Evolutionary conservation across 495 filamentous ascomycete species (phyloP).

Genomic region (Pyrenula massariospora): DNA sequence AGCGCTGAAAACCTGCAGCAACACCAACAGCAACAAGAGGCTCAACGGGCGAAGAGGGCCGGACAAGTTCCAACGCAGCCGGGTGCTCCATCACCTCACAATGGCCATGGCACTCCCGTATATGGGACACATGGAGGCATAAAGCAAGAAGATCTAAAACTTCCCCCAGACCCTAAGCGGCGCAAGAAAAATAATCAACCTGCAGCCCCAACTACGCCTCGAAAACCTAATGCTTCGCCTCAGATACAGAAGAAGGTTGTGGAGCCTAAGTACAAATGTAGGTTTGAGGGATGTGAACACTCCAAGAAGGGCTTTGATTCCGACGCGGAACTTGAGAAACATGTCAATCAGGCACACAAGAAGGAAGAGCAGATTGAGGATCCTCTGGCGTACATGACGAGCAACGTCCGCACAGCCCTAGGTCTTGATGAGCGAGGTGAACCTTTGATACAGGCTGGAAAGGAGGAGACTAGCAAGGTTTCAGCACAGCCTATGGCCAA

Average conservation of each 20-base stretch:
- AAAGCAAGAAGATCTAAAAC: conserved; percentile 43
- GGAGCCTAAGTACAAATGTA: conserved; percentile 29
- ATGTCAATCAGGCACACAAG: conserved; percentile 34
- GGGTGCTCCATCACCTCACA: conserved; percentile 58
- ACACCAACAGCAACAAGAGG: conserved; percentile 35
- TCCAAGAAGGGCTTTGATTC: conserved; percentile 32
- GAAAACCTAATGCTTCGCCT: conserved; percentile 16
- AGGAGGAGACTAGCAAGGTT: conserved; percentile 15
- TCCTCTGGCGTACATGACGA: conserved; percentile 32
- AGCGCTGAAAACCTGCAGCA: conserved; percentile 57
- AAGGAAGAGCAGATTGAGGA: conserved; percentile 33
- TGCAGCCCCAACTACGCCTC: conserved; percentile 21
- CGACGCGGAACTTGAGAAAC: conserved; percentile 32
- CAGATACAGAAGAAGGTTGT: conserved; percentile 20
- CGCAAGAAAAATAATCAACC: conserved; percentile 29
- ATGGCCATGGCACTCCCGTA: conserved; percentile 38
- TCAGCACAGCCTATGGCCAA: conserved; percentile 26
- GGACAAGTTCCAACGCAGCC: neutral
- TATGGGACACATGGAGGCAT: conserved; percentile 31
- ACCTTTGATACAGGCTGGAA: conserved; percentile 13
- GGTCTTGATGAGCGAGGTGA: conserved; percentile 22
- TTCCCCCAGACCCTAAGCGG: conserved; percentile 51
- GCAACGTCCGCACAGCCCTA: conserved; percentile 27
- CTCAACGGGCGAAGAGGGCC: conserved; percentile 36
- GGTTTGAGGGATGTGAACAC: conserved; percentile 29